phyloP scores from a whole-genome alignment of 345 rosid species.

The Laguncularia racemosa region DNA sequence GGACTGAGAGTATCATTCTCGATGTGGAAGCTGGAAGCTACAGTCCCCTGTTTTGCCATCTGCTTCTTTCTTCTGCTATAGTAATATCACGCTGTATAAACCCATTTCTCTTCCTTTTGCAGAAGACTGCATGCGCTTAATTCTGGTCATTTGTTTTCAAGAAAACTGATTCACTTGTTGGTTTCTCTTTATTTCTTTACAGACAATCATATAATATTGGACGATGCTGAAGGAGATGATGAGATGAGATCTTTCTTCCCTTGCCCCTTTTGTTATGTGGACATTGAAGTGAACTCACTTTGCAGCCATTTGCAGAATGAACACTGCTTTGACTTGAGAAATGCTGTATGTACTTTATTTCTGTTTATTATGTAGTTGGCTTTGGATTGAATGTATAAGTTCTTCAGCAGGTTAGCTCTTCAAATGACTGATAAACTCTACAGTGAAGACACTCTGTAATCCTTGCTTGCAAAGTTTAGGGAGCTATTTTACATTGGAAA shows the following conservation, averaged over 20 bases:
- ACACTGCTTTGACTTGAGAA: slow-evolving; percentile 53
- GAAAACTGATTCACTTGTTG: neutral
- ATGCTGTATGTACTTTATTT: slow-evolving; percentile 35
- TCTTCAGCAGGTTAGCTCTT: neutral
- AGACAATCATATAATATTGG: slow-evolving; percentile 9
- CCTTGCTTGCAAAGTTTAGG: neutral
- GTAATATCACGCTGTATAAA: too few relatives aligned
- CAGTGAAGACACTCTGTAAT: too few relatives aligned
- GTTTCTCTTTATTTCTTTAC: slow-evolving; percentile 7
- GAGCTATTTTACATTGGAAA: neutral
- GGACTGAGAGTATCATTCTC: too few relatives aligned
- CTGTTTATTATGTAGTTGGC: neutral
- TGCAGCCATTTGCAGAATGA: slow-evolving; percentile 51
- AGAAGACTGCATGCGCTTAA: neutral
- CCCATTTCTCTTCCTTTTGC: too few relatives aligned
- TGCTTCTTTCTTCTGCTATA: too few relatives aligned
- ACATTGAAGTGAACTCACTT: slow-evolving; percentile 32
- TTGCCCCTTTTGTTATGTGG: slow-evolving; percentile 55
- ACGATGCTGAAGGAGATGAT: slow-evolving; percentile 31
- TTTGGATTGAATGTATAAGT: neutral
- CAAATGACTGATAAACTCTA: too few relatives aligned
- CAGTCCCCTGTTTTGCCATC: too few relatives aligned
- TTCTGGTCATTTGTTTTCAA: neutral
- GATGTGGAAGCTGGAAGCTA: too few relatives aligned
- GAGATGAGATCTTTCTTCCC: slow-evolving; percentile 35